Conservation (phyloP, 805 yeast genomes). For the Candida dajiaensis region DNA sequence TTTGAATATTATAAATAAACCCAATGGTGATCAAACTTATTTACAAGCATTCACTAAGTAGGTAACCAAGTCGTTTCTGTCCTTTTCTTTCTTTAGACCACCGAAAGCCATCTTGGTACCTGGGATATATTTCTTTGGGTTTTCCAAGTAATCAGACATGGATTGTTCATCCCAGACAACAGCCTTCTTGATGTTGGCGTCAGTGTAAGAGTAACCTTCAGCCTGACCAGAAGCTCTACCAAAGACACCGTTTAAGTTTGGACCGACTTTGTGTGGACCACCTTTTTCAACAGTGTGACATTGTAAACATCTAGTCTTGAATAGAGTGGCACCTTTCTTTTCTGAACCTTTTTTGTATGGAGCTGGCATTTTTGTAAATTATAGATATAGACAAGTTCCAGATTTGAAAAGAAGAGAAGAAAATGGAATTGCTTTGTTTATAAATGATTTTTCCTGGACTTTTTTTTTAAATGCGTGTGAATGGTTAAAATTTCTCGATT, state of each 20-base stretch:
- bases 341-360: slow-evolving; percentile 49
- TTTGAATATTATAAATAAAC: not conserved
- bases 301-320: slow-evolving; percentile 98
- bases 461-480: slow-evolving; percentile 10
- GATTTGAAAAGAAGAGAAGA: not conserved
- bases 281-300: slow-evolving; percentile 97
- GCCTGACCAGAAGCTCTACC: slow-evolving; percentile 92
- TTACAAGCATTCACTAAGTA: slow-evolving; percentile 59
- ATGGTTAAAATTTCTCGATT: slow-evolving; percentile 21
- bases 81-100: slow-evolving; percentile 98
- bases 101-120: slow-evolving; percentile 99
- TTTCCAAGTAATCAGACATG: slow-evolving; percentile 92
- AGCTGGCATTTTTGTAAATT: slow-evolving; percentile 25
- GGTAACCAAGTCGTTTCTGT: slow-evolving; percentile 93
- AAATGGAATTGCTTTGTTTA: slow-evolving; percentile 3
- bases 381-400: not conserved
- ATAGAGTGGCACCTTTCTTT: slow-evolving; percentile 95
- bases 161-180: slow-evolving; percentile 83
- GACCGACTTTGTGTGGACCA: slow-evolving; percentile 98
- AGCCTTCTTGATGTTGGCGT: slow-evolving; percentile 96
- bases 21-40: slow-evolving; percentile 23
- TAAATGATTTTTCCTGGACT: slow-evolving; percentile 7
- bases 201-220: slow-evolving; percentile 92
- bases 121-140: slow-evolving; percentile 99
- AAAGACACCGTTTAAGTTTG: slow-evolving; percentile 92